Evolutionary conservation across 441 rosid genomes (phyloP).

Genomic region (Croton laevigatus): DNA sequence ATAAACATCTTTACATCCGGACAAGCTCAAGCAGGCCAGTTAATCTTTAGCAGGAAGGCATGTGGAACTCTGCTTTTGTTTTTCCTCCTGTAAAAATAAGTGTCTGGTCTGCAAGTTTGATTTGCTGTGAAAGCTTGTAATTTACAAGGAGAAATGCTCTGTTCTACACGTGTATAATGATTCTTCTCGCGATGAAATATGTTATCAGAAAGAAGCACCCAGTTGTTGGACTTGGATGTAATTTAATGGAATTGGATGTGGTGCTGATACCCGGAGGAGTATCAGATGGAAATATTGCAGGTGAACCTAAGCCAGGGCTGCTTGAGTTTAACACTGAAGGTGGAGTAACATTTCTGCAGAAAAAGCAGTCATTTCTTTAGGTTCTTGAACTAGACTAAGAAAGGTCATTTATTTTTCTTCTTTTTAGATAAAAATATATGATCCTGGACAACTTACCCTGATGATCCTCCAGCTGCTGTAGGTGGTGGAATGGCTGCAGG

Average conservation of each 20-base stretch:
- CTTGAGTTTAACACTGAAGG: constrained; percentile 59
- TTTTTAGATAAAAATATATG: not conserved
- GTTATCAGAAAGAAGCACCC: constrained; percentile 33
- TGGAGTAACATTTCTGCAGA: constrained; percentile 63
- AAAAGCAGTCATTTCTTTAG: constrained; percentile 5
- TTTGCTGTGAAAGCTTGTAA: constrained; percentile 18
- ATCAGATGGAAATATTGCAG: constrained; percentile 47
- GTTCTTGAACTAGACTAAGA: not conserved
- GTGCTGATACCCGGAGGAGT: constrained; percentile 45
- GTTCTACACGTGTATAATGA: constrained; percentile 38
- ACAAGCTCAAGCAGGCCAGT: constrained; percentile 21
- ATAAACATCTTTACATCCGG: constrained; percentile 28
- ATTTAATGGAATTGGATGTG: constrained; percentile 43
- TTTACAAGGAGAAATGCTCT: constrained; percentile 18
- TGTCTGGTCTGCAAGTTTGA: constrained; percentile 13
- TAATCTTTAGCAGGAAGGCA: constrained; percentile 19
- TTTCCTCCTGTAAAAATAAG: constrained; percentile 18
- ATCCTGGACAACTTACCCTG: constrained; percentile 43
- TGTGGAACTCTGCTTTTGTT: constrained; percentile 14
- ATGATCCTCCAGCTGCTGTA: constrained; percentile 37
- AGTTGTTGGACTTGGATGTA: constrained; percentile 31
- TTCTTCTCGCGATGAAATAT: constrained; percentile 30
- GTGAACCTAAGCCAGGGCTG: constrained; percentile 44
- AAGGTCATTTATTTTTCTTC: too few relatives aligned
- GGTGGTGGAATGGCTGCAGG: constrained; percentile 38